Evolutionary conservation across 768 basidiomycete genomes (phyloP).

Genomic region (Panellus pusillus): DNA sequence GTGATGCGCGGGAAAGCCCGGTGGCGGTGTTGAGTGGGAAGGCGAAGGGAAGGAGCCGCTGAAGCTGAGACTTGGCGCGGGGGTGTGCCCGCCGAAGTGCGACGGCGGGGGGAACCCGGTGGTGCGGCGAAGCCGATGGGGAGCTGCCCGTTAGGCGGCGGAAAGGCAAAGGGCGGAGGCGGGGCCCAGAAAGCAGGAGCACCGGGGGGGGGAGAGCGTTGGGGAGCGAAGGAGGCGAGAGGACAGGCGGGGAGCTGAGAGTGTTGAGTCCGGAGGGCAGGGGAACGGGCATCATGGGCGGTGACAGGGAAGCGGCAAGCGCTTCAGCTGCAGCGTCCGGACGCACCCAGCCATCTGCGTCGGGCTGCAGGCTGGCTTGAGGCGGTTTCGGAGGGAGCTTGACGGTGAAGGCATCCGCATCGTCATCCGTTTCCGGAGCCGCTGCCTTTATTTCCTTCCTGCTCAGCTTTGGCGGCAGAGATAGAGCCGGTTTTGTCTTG

Average conservation of each 20-base stretch:
- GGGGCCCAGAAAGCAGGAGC: too few species aligned
- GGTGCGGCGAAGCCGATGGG: not conserved
- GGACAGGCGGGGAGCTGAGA: not conserved
- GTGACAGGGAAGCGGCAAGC: conserved; percentile 10
- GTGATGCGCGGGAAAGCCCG: not conserved
- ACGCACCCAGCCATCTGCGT: conserved; percentile 22
- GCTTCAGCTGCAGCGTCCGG: conserved; percentile 13
- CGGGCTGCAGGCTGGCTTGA: conserved; percentile 6
- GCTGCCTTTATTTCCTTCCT: not conserved
- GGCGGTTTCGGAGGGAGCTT: conserved; percentile 6
- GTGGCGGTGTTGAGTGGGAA: conserved; percentile 2
- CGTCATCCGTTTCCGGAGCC: not conserved
- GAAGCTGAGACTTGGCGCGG: not conserved
- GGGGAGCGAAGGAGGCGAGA: too few species aligned
- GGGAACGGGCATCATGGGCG: not conserved
- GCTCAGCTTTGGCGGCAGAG: not conserved
- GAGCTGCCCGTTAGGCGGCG: not conserved
- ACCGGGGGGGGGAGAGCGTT: too few species aligned
- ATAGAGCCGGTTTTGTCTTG: conserved; percentile 2
- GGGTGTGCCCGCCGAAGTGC: not conserved
- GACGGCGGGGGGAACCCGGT: not conserved
- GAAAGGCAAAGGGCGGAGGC: too few species aligned
- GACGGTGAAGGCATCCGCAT: conserved; percentile 10
- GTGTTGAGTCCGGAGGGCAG: conserved; percentile 1
- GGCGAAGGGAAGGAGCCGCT: conserved; percentile 6